These are phyloP conservation scores for Tylopilus subfusipes DNA, from an alignment of 768 basidiomycete species.

Conservation along the genomic window DNA sequence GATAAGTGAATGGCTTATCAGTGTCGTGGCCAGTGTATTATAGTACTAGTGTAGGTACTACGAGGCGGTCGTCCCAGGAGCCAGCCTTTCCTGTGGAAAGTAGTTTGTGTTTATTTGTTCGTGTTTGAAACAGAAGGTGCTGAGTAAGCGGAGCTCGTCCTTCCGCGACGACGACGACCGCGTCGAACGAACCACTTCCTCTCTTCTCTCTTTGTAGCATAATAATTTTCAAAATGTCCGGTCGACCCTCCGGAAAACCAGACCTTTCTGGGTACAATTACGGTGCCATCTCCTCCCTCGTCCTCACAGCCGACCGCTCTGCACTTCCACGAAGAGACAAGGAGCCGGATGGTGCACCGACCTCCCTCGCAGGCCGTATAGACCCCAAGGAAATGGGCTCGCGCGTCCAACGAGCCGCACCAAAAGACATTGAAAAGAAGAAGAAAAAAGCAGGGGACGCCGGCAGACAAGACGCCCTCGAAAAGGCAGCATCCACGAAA, in stretches of 20 bases:
- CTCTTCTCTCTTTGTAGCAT: conserved; percentile 4
- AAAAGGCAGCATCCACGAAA: conserved; percentile 52
- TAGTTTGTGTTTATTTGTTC: conserved; percentile 14
- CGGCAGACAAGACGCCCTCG: conserved; percentile 47
- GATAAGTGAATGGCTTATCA: not conserved
- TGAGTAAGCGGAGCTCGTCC: conserved; percentile 1
- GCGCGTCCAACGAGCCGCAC: conserved; percentile 73
- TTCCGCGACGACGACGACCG: conserved; percentile 10
- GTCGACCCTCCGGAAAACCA: conserved; percentile 50
- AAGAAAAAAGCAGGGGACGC: conserved; percentile 75
- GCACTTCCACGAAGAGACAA: conserved; percentile 82
- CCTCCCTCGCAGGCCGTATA: conserved; percentile 87
- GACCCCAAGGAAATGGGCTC: conserved; percentile 92
- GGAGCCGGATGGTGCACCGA: conserved; percentile 96
- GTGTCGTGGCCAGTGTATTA: no score
- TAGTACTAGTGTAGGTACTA: no score
- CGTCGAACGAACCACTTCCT: conserved; percentile 3
- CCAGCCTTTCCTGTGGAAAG: no score
- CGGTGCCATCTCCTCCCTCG: conserved; percentile 89
- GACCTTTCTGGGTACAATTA: conserved; percentile 95
- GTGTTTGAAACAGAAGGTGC: conserved; percentile 19
- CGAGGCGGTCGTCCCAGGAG: no score
- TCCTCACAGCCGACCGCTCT: conserved; percentile 87
- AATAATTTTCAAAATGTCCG: conserved; percentile 34
- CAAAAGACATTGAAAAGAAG: conserved; percentile 90